A percentile compares a stretch with the other conserved stretches of the same genome.
These are phyloP conservation scores for Eucalyptus decipiens DNA, from an alignment of 345 rosid genomes.

Conservation along the genomic window DNA sequence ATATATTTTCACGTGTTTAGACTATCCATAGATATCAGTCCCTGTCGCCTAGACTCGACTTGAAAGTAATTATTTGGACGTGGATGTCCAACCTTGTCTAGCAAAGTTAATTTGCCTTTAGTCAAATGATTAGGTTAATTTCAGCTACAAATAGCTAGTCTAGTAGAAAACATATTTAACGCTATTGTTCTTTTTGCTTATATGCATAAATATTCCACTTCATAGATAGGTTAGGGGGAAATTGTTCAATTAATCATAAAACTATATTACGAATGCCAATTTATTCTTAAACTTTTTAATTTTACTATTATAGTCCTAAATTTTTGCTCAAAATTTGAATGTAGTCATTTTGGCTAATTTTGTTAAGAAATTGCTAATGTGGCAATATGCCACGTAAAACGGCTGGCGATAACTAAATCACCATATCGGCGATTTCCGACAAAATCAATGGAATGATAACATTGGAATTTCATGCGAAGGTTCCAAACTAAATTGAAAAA, in stretches of 20 bases:
- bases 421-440: rapidly evolving
- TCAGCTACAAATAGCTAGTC: neutral
- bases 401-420: rapidly evolving
- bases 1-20: neutral
- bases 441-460: neutral
- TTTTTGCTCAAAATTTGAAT: neutral
- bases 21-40: neutral
- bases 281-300: neutral
- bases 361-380: neutral
- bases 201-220: neutral
- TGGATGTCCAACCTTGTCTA: neutral
- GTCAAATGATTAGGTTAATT: neutral
- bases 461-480: neutral
- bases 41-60: neutral
- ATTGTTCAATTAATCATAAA: neutral
- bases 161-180: neutral
- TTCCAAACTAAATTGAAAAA: neutral
- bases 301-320: neutral
- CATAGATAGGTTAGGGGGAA: neutral
- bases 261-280: neutral
- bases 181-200: neutral
- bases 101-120: neutral
- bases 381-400: neutral
- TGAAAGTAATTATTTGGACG: neutral
- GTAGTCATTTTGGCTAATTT: neutral